A percentile compares a stretch with the other conserved stretches of the same genome.
Evolutionary conservation across 441 rosid species (phyloP).

Genomic region (Aleurites moluccanus): DNA sequence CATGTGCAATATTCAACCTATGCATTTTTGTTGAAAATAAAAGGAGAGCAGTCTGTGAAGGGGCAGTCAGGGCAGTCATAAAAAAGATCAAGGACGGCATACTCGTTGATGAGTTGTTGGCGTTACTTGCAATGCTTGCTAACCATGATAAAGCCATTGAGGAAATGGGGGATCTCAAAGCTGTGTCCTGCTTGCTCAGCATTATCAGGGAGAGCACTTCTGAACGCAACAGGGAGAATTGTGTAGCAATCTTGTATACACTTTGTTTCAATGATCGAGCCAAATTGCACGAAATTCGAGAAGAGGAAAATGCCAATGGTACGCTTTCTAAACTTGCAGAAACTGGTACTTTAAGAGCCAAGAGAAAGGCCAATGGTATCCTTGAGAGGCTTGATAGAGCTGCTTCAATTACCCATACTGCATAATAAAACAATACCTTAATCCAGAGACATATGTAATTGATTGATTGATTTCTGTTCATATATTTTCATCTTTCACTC

Average conservation of each 20-base stretch:
- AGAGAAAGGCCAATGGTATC: slow-evolving; percentile 69
- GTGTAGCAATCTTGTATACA: slow-evolving; percentile 59
- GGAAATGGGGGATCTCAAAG: slow-evolving; percentile 61
- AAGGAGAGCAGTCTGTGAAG: slow-evolving; percentile 64
- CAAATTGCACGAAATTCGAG: slow-evolving; percentile 57
- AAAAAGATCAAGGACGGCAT: slow-evolving; percentile 56
- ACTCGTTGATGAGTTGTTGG: slow-evolving; percentile 69
- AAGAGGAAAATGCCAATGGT: slow-evolving; percentile 54
- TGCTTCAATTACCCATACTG: slow-evolving; percentile 60
- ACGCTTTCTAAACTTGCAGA: slow-evolving; percentile 64
- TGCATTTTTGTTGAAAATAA: slow-evolving; percentile 71
- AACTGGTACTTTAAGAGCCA: slow-evolving; percentile 76
- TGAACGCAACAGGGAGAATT: slow-evolving; percentile 75
- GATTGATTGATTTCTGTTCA: slow-evolving; percentile 13
- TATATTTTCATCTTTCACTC: slow-evolving; percentile 10
- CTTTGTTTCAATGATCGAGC: slow-evolving; percentile 62
- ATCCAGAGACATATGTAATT: neutral
- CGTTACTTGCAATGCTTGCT: slow-evolving; percentile 75
- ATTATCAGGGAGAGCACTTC: slow-evolving; percentile 55
- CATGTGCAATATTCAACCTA: slow-evolving; percentile 71
- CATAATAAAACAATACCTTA: slow-evolving; percentile 32
- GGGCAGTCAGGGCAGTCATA: slow-evolving; percentile 63
- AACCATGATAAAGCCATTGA: slow-evolving; percentile 62
- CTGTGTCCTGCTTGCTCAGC: slow-evolving; percentile 62
- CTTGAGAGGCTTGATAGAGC: slow-evolving; percentile 62